Evolutionary conservation across 495 filamentous ascomycete genomes (phyloP).

Genomic region (Pseudevernia furfuracea): DNA sequence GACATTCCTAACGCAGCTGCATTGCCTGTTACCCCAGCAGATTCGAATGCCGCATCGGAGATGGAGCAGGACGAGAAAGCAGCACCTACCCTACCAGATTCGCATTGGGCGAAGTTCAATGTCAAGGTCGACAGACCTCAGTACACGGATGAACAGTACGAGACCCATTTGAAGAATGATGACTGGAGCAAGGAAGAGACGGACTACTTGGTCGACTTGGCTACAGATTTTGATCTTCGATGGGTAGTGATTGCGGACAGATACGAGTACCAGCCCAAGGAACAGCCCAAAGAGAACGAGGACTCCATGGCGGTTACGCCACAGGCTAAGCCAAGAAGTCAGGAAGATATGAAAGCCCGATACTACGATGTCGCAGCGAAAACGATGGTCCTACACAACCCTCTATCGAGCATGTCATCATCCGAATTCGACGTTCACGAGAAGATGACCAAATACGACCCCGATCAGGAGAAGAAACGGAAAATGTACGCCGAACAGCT

Average conservation of each 20-base stretch:
- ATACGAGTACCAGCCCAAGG: constrained; percentile 64
- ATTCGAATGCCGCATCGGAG: constrained; percentile 35
- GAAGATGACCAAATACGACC: constrained; percentile 76
- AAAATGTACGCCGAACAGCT: constrained; percentile 78
- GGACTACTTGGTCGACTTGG: constrained; percentile 73
- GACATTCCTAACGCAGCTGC: constrained; percentile 20
- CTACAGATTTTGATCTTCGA: constrained; percentile 68
- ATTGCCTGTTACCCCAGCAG: constrained; percentile 30
- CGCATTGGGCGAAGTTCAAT: constrained; percentile 72
- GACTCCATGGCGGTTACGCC: constrained; percentile 40
- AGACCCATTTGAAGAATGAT: constrained; percentile 56
- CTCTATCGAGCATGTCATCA: constrained; percentile 74
- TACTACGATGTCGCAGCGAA: constrained; percentile 82
- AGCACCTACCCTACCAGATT: constrained; percentile 40
- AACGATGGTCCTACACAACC: constrained; percentile 77
- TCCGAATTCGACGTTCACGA: constrained; percentile 75
- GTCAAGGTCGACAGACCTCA: constrained; percentile 62
- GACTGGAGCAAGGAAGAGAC: constrained; percentile 91
- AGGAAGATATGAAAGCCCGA: constrained; percentile 87
- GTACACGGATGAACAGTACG: constrained; percentile 84
- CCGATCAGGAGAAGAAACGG: constrained; percentile 62
- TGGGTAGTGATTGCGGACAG: constrained; percentile 92
- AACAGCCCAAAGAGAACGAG: constrained; percentile 27
- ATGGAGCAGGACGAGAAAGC: constrained; percentile 38
- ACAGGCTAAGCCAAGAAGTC: constrained; percentile 46